Percentiles rank a stretch among this genome's conserved stretches.
These are phyloP conservation scores for Eurotiales sp. DNA, from an alignment of 2,329 filamentous ascomycete species.

Conservation along the genomic window DNA sequence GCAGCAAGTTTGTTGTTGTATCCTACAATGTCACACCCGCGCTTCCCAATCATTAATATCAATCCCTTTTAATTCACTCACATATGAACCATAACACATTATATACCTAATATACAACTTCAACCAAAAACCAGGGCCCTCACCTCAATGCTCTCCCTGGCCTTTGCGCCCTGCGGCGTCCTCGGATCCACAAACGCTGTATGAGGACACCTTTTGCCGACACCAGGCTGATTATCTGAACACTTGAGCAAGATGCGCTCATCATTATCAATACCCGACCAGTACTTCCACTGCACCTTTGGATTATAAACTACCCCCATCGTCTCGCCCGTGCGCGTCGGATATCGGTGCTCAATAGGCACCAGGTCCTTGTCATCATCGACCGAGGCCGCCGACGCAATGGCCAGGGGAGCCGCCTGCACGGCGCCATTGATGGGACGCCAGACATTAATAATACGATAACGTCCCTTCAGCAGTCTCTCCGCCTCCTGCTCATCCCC, in stretches of 20 bases:
- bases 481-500: conserved; percentile 61
- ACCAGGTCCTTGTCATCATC: conserved; percentile 60
- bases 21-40: too few species aligned
- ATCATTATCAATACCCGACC: conserved; percentile 69
- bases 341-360: conserved; percentile 70
- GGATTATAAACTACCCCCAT: conserved; percentile 62
- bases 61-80: too few species aligned
- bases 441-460: conserved; percentile 88
- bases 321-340: conserved; percentile 68
- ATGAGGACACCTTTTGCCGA: conserved; percentile 57
- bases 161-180: conserved; percentile 64
- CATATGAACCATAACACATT: too few species aligned
- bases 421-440: conserved; percentile 60
- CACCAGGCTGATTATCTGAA: conserved; percentile 61
- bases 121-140: conserved; percentile 75
- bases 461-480: conserved; percentile 61
- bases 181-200: conserved; percentile 75
- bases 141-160: conserved; percentile 85
- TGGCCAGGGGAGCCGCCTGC: conserved; percentile 54
- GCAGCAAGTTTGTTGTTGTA: too few species aligned
- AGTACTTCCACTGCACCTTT: conserved; percentile 71
- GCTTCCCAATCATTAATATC: too few species aligned
- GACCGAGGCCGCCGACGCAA: conserved; percentile 55
- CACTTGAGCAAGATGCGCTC: conserved; percentile 76
- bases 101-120: too few species aligned